phyloP scores from a whole-genome alignment of 192 early-diverging fungal genomes.

The Coemansia sp. region DNA sequence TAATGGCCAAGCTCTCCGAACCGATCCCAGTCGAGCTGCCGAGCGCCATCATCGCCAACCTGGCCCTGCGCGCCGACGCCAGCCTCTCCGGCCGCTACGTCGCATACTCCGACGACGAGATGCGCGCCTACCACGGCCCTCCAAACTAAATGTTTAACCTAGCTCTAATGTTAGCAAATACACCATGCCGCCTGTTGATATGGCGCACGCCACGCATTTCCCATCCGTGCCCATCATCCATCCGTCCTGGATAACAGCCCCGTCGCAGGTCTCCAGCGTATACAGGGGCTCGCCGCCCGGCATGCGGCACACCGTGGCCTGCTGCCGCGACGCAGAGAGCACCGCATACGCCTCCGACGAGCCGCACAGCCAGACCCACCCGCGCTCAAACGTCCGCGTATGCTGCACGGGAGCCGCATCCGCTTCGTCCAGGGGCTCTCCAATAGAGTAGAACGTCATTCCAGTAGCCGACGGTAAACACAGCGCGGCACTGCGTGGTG shows the following conservation, averaged over 20 bases:
- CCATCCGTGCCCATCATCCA: conserved; percentile 12
- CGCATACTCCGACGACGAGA: conserved; percentile 18
- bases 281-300: conserved; percentile 23
- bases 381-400: conserved; percentile 17
- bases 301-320: conserved; percentile 35
- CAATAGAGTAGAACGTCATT: conserved; percentile 18
- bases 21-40: conserved; percentile 17
- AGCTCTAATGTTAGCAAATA: conserved; percentile 1
- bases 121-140: conserved; percentile 12
- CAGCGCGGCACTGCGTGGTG: conserved; percentile 20
- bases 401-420: neutral
- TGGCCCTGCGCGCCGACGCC: conserved; percentile 25
- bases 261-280: neutral
- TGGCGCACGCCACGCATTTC: conserved; percentile 5
- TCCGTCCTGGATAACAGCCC: conserved; percentile 26
- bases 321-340: conserved; percentile 29
- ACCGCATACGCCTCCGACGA: conserved; percentile 17
- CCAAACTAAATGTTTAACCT: neutral
- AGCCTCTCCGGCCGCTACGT: conserved; percentile 29
- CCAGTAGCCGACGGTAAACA: conserved; percentile 33
- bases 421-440: neutral
- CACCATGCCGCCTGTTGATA: conserved; percentile 21
- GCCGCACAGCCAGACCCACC: conserved; percentile 50
- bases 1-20: conserved; percentile 15
- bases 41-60: conserved; percentile 37